Evolutionary conservation across 208 protist species (phyloP), one percentile per base, ranked within the genome.

Genomic region (Novymonas esmeraldas): DNA sequence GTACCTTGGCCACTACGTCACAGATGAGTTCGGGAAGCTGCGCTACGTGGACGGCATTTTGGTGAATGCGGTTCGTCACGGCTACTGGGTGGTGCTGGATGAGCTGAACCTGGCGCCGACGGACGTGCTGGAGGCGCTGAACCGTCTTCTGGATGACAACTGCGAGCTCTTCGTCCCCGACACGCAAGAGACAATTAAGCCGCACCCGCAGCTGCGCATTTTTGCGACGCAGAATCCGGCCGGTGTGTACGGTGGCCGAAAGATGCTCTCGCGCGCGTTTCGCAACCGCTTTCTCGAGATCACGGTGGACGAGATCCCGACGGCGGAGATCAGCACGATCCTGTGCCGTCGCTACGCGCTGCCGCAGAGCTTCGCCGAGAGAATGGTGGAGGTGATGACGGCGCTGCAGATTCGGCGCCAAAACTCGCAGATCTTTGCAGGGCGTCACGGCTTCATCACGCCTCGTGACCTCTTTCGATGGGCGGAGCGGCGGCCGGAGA

Each of bases 161-260:
- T 95, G 98, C 69, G 99, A 99, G 78, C 84, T 99, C 0, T 98
- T 98, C 75, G 98, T 99, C 24, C 92, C 99, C 11, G 99, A 99
- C 70, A 99, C 98, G 6, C 93, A 99, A 78, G 98, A 99, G 70
- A 90, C 87, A 3, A 91, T 99, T 24, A 96, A 96, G 71, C 98
- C 99, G 33, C 98, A 99, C 76, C 97, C 98, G 29, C 73, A 98
- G 63, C 99, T 99, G 54, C 93, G 97, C 79, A 95, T 99, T 41
- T 99, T 99, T 83, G 99, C 99, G 2, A 99, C 99, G 24, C 99
- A 99, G 78, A 99, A 99, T 78, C 99, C 99, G 18, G 95, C 98
- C 94, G 99, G 98, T 38, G 68, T 90, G 36, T 97, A 98, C 80
- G 92, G 95, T 24, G 99, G 99, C 10, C 86, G 99, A 16, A 99